Conservation (phyloP, 129 eudicot species). For the Flaveria bidentis region DNA sequence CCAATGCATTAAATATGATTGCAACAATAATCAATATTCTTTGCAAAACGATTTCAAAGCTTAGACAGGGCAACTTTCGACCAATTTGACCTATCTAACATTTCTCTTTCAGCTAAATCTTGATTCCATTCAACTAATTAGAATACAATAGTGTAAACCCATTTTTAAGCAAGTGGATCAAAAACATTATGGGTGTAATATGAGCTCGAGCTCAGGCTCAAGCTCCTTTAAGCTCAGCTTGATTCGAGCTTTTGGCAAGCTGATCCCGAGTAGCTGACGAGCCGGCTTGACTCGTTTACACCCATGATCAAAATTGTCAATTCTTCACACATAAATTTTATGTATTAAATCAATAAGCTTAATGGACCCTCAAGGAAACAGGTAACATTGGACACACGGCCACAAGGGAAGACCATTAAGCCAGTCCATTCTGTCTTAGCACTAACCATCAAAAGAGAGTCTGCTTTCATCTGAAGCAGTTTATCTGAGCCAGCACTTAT, state of each 20-base stretch:
- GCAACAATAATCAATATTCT: not conserved
- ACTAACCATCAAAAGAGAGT: slow-evolving; percentile 80
- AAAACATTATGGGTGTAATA: too few relatives aligned
- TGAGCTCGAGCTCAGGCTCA: too few relatives aligned
- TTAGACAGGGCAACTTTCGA: not conserved
- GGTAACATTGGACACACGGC: not conserved
- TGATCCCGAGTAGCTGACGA: too few relatives aligned
- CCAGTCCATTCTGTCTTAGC: not conserved
- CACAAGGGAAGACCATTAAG: not conserved
- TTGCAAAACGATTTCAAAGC: not conserved
- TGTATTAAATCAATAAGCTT: slow-evolving; percentile 7
- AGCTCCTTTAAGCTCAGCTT: too few relatives aligned
- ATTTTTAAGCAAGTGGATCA: not conserved
- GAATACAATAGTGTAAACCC: not conserved
- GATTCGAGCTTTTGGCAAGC: too few relatives aligned
- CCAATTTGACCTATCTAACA: not conserved
- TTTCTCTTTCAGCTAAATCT: not conserved
- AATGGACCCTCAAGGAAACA: slow-evolving; percentile 9
- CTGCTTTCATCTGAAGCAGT: slow-evolving; percentile 76
- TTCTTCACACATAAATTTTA: not conserved
- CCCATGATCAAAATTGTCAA: not conserved
- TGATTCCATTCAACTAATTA: not conserved
- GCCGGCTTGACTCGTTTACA: too few relatives aligned
- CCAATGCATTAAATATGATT: not conserved
- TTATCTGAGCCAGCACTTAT: slow-evolving; percentile 71